These are phyloP conservation scores for Coemansia sp. DNA, from an alignment of 192 early-diverging fungal species.

Conservation along the genomic window DNA sequence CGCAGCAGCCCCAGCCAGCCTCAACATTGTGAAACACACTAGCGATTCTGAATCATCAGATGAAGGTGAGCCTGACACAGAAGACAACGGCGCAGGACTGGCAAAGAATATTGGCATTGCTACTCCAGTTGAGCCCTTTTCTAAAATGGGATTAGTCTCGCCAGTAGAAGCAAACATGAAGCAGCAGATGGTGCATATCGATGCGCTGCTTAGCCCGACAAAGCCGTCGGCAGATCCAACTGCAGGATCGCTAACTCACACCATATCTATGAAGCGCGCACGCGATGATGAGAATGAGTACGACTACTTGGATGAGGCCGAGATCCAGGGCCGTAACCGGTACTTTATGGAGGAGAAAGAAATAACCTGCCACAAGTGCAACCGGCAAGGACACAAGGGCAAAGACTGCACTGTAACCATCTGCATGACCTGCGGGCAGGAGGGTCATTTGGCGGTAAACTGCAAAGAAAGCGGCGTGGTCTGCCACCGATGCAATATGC, in stretches of 20 bases:
- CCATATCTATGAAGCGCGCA: slow-evolving; percentile 2
- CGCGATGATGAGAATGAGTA: slow-evolving; percentile 28
- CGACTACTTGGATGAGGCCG: slow-evolving; percentile 48
- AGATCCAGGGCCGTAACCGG: slow-evolving; percentile 49
- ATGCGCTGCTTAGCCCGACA: slow-evolving; percentile 17
- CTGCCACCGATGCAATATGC: slow-evolving; percentile 49
- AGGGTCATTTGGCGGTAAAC: slow-evolving; percentile 35
- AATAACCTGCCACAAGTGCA: slow-evolving; percentile 35
- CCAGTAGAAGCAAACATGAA: slow-evolving; percentile 11
- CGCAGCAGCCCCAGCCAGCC: too few species aligned
- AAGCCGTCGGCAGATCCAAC: background rate
- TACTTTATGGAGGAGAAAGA: slow-evolving; percentile 54
- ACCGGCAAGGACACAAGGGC: slow-evolving; percentile 37
- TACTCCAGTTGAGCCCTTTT: background rate
- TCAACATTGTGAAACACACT: too few species aligned
- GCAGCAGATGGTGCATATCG: slow-evolving; percentile 33
- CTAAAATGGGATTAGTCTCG: background rate
- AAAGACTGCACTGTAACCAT: slow-evolving; percentile 37
- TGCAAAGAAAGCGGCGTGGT: slow-evolving; percentile 41
- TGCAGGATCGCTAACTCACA: slow-evolving; percentile 8
- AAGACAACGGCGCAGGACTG: too few species aligned
- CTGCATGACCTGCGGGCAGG: slow-evolving; percentile 39
- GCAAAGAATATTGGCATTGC: background rate
- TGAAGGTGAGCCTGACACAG: too few species aligned
- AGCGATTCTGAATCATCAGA: too few species aligned